phyloP scores from a whole-genome alignment of 345 rosid genomes.

The Eucalyptus tenuipes region DNA sequence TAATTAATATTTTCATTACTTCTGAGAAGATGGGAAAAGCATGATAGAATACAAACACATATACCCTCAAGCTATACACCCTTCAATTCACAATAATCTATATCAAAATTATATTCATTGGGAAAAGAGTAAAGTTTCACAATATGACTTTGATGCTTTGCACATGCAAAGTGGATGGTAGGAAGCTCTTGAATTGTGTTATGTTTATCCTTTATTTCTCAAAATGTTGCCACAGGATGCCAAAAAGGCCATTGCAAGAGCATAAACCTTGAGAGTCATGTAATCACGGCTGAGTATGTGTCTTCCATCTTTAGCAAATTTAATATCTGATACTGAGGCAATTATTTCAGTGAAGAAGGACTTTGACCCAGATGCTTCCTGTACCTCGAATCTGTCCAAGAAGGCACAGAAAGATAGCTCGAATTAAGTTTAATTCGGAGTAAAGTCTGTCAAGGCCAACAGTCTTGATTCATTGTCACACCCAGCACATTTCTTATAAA shows the following conservation, averaged over 20 bases:
- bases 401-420: neutral
- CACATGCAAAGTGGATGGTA: neutral
- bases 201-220: neutral
- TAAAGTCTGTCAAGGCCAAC: neutral
- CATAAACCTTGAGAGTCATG: slow-evolving; percentile 84
- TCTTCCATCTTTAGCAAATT: slow-evolving; percentile 75
- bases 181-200: neutral
- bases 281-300: slow-evolving; percentile 87
- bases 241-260: neutral
- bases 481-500: neutral
- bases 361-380: slow-evolving; percentile 61
- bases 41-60: neutral
- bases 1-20: neutral
- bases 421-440: neutral
- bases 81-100: neutral
- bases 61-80: neutral
- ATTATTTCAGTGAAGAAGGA: slow-evolving; percentile 93
- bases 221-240: neutral
- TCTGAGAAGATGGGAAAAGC: neutral
- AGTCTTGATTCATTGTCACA: neutral
- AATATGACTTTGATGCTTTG: neutral
- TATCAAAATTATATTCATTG: neutral
- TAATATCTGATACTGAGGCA: slow-evolving; percentile 88
- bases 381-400: slow-evolving; percentile 70
- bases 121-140: neutral